A percentile compares a stretch with the other conserved stretches of the same genome.
phyloP scores from a whole-genome alignment of 495 filamentous ascomycete genomes.

The Penicillium waksmanii region DNA sequence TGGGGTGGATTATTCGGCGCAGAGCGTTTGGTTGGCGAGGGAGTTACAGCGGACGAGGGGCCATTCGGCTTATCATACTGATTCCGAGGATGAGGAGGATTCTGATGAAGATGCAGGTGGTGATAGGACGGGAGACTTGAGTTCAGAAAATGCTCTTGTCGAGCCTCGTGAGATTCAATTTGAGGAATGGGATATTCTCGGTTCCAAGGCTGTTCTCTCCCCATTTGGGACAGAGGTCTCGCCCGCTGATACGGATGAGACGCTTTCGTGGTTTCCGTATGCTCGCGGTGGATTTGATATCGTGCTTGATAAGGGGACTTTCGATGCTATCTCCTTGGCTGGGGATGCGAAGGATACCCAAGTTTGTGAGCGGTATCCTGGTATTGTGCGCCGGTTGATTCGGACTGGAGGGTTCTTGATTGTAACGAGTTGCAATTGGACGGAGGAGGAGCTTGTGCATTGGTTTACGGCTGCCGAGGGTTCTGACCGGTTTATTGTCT shows the following conservation, averaged over 20 bases:
- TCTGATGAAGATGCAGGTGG: conserved; percentile 22
- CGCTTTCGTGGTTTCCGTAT: conserved; percentile 38
- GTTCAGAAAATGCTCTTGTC: conserved; percentile 9
- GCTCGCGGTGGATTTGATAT: conserved; percentile 69
- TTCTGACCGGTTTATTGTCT: conserved; percentile 52
- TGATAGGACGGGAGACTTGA: neutral
- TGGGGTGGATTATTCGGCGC: conserved; percentile 83
- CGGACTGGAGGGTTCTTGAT: conserved; percentile 72
- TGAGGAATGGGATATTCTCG: conserved; percentile 76
- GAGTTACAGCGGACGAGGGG: conserved; percentile 45
- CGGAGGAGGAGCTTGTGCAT: conserved; percentile 75
- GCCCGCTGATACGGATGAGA: conserved; percentile 15
- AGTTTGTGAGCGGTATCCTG: conserved; percentile 73
- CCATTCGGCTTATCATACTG: conserved; percentile 45
- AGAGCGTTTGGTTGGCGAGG: conserved; percentile 72
- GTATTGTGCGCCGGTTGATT: conserved; percentile 65
- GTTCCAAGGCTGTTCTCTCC: conserved; percentile 38
- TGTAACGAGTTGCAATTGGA: conserved; percentile 98
- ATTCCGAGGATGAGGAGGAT: conserved; percentile 40
- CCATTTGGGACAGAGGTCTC: conserved; percentile 23
- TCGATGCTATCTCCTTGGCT: conserved; percentile 84
- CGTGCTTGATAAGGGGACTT: conserved; percentile 94
- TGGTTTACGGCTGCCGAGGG: conserved; percentile 65
- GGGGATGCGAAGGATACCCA: conserved; percentile 55
- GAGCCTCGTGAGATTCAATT: conserved; percentile 56